Evolutionary conservation across 441 rosid genomes (phyloP).

Genomic region (Eruca vesicaria): DNA sequence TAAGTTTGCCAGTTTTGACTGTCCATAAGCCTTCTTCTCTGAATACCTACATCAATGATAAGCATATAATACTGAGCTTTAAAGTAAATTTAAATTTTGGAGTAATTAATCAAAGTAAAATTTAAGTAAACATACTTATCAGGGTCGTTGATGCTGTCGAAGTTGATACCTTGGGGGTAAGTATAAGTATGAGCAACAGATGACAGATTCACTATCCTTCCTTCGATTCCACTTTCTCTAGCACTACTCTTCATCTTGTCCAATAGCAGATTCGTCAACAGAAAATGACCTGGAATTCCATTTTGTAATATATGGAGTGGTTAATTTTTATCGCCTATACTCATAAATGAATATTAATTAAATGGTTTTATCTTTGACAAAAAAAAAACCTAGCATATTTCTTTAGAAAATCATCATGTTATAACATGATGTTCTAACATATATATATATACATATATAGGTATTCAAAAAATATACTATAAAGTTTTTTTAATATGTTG

Average conservation of each 20-base stretch:
- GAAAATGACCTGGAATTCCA: conserved; percentile 73
- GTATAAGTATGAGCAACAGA: conserved; percentile 80
- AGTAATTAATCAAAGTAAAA: background rate
- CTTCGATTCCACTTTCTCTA: conserved; percentile 55
- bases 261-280: conserved; percentile 78
- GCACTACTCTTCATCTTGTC: conserved; percentile 76
- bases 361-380: no score
- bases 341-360: no score
- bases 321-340: background rate
- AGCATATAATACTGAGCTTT: no score
- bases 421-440: background rate
- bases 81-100: background rate
- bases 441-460: background rate
- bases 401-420: background rate
- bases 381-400: background rate
- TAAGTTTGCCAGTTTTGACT: conserved; percentile 83
- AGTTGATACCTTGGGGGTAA: conserved; percentile 58
- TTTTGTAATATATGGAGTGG: background rate
- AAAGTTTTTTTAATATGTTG: background rate
- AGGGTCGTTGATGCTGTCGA: conserved; percentile 51
- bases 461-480: no score
- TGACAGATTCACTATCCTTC: conserved; percentile 85
- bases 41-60: conserved; percentile 48
- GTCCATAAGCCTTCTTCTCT: conserved; percentile 89
- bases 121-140: conserved; percentile 34